These are phyloP conservation scores for Litsea cubeba DNA, from an alignment of 164 flowering plant genomes.

Conservation along the genomic window DNA sequence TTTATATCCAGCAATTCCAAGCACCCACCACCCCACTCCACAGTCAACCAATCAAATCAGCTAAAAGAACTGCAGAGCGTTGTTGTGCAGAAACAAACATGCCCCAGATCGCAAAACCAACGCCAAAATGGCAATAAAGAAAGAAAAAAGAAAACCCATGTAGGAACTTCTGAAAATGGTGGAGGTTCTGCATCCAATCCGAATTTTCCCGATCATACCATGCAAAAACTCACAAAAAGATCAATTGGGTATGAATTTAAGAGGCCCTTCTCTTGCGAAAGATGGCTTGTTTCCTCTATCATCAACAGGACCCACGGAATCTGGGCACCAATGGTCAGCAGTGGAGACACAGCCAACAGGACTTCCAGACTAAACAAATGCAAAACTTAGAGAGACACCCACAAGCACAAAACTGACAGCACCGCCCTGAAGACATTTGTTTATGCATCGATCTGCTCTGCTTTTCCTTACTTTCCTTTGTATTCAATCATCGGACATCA, in stretches of 20 bases:
- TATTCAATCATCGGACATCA: slow-evolving; percentile 10
- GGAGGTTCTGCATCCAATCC: slow-evolving; percentile 30
- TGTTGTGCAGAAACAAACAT: slow-evolving; percentile 6
- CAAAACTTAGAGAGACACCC: slow-evolving; percentile 35
- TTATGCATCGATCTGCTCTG: slow-evolving; percentile 23
- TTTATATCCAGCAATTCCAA: not conserved
- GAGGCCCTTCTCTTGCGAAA: slow-evolving; percentile 25
- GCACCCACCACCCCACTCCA: slow-evolving; percentile 13
- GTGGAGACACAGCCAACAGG: slow-evolving; percentile 60
- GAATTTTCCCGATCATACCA: slow-evolving; percentile 50
- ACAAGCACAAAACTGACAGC: slow-evolving; percentile 61
- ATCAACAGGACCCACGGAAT: slow-evolving; percentile 71
- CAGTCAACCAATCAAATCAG: slow-evolving; percentile 17
- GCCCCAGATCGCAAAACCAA: slow-evolving; percentile 9
- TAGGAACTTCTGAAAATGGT: slow-evolving; percentile 25
- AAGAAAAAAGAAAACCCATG: slow-evolving; percentile 18
- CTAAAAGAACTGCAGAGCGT: not conserved
- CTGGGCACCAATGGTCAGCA: slow-evolving; percentile 55
- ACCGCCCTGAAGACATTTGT: slow-evolving; percentile 27
- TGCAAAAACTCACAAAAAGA: slow-evolving; percentile 33
- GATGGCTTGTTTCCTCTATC: slow-evolving; percentile 67
- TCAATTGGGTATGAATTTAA: slow-evolving; percentile 9
- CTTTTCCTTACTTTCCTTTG: slow-evolving; percentile 16
- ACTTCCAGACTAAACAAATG: slow-evolving; percentile 41
- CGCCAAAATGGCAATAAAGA: slow-evolving; percentile 12